These are phyloP conservation scores for Bipolaris bicolor DNA, from an alignment of 2,329 filamentous ascomycete genomes.

Conservation along the genomic window DNA sequence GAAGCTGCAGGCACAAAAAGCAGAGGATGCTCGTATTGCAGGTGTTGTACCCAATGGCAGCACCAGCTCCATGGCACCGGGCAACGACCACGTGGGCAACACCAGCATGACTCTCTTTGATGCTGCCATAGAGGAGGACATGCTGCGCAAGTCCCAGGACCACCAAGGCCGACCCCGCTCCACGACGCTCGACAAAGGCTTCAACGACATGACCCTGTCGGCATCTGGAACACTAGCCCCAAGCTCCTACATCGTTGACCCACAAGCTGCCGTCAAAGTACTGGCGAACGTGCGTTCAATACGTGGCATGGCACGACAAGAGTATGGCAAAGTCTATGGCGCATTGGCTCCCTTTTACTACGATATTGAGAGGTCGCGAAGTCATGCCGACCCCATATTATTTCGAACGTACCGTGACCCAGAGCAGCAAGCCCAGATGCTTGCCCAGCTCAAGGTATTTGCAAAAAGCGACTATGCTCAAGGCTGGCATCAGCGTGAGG, in stretches of 20 bases:
- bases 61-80: constrained; percentile 47
- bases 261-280: constrained; percentile 69
- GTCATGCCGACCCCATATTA: constrained; percentile 78
- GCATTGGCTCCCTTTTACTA: constrained; percentile 87
- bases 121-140: constrained; percentile 70
- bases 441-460: constrained; percentile 80
- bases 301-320: constrained; percentile 81
- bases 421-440: constrained; percentile 87
- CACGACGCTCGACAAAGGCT: constrained; percentile 67
- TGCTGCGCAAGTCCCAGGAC: constrained; percentile 53
- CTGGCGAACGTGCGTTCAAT: constrained; percentile 76
- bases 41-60: constrained; percentile 43
- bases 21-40: constrained; percentile 49
- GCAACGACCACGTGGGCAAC: constrained; percentile 40
- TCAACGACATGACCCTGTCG: constrained; percentile 73
- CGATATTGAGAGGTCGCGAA: constrained; percentile 75
- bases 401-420: constrained; percentile 89
- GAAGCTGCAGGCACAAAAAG: constrained; percentile 63
- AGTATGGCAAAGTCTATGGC: constrained; percentile 91
- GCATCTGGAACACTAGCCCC: constrained; percentile 43
- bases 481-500: constrained; percentile 73
- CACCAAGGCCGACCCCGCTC: constrained; percentile 33
- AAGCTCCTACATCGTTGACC: constrained; percentile 53
- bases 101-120: constrained; percentile 73
- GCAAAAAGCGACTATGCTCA: constrained; percentile 78